Evolutionary conservation across 2,329 filamentous ascomycete genomes (phyloP).

Genomic region (Apiospora malaysiana): DNA sequence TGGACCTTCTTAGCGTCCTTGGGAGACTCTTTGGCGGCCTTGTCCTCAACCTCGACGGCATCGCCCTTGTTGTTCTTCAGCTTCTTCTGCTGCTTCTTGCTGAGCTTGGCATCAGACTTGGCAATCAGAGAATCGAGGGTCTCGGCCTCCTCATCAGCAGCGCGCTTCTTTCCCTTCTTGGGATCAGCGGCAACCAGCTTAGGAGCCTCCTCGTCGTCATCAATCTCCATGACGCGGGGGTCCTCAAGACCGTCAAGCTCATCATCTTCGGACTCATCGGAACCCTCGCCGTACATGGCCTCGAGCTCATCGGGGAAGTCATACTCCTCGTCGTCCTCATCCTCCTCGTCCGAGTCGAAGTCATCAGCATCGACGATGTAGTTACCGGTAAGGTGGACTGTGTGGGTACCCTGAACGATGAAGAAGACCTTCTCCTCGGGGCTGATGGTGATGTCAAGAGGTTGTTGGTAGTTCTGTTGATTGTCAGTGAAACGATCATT

Average conservation of each 20-base stretch:
- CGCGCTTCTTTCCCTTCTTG: slow-evolving; percentile 88
- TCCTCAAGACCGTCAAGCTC: slow-evolving; percentile 80
- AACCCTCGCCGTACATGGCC: slow-evolving; percentile 72
- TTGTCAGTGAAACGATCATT: neutral
- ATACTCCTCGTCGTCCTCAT: slow-evolving; percentile 75
- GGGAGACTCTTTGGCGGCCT: slow-evolving; percentile 62
- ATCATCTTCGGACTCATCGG: slow-evolving; percentile 71
- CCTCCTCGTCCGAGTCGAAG: slow-evolving; percentile 66
- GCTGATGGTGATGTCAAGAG: slow-evolving; percentile 89
- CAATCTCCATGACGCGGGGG: slow-evolving; percentile 83
- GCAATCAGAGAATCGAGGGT: slow-evolving; percentile 84
- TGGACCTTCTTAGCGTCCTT: slow-evolving; percentile 81
- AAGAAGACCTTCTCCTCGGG: slow-evolving; percentile 93
- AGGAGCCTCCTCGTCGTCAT: slow-evolving; percentile 75
- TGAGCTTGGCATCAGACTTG: slow-evolving; percentile 75
- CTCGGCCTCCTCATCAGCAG: slow-evolving; percentile 73
- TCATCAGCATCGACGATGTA: slow-evolving; percentile 79
- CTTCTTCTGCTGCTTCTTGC: slow-evolving; percentile 98
- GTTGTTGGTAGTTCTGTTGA: slow-evolving; percentile 86
- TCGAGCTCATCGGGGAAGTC: slow-evolving; percentile 82
- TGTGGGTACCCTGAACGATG: slow-evolving; percentile 86
- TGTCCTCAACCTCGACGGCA: slow-evolving; percentile 67
- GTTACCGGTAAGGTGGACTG: slow-evolving; percentile 93
- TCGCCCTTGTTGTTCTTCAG: slow-evolving; percentile 98
- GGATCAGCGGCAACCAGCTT: slow-evolving; percentile 56